Evolutionary conservation across 129 eudicot species (phyloP).

Genomic region (Deinandra increscens): DNA sequence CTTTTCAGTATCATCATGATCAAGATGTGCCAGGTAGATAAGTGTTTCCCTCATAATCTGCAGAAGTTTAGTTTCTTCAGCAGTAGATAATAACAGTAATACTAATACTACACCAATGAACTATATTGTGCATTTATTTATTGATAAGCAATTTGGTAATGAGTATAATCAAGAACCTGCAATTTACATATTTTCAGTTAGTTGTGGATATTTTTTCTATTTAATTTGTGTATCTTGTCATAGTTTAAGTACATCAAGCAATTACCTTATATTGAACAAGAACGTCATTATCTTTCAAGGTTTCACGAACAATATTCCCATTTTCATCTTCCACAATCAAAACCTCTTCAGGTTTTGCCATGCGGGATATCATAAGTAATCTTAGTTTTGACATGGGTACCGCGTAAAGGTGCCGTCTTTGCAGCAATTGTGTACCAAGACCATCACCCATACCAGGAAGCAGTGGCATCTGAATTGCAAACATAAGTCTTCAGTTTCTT

Average conservation of each 20-base stretch:
- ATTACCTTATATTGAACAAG: slow-evolving; percentile 96
- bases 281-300: slow-evolving; percentile 97
- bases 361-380: slow-evolving; percentile 84
- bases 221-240: neutral
- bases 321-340: slow-evolving; percentile 97
- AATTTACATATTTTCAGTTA: neutral
- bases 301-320: slow-evolving; percentile 99
- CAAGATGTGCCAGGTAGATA: slow-evolving; percentile 92
- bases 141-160: neutral
- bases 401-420: slow-evolving; percentile 81
- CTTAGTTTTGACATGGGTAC: slow-evolving; percentile 87
- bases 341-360: slow-evolving; percentile 99
- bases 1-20: slow-evolving; percentile 97
- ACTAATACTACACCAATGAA: neutral
- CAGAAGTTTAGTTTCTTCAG: slow-evolving; percentile 24
- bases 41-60: slow-evolving; percentile 98
- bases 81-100: neutral
- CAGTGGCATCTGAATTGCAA: slow-evolving; percentile 54
- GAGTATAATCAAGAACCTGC: neutral
- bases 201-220: neutral
- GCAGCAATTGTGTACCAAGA: slow-evolving; percentile 65
- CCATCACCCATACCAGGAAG: slow-evolving; percentile 69
- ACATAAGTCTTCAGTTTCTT: neutral
- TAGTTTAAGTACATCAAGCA: neutral
- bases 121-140: neutral